A percentile compares a stretch with the other conserved stretches of the same genome.
Conservation (phyloP, 768 basidiomycete genomes). For the Mycena maculata region DNA sequence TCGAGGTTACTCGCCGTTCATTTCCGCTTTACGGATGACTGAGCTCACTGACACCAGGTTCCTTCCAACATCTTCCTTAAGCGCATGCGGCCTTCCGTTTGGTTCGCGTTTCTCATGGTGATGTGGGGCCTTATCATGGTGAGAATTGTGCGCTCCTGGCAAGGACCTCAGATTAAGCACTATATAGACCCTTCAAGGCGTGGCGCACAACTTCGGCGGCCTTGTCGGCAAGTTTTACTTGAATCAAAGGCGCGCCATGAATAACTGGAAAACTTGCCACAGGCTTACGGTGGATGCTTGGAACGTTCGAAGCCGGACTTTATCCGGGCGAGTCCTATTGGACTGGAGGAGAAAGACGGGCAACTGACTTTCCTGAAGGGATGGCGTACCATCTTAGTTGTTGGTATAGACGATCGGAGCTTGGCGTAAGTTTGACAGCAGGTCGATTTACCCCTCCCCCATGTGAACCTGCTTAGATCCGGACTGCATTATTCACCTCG, state of each 20-base stretch:
- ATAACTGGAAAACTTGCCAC: background rate
- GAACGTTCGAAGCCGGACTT: slow-evolving; percentile 68
- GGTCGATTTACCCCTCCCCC: background rate
- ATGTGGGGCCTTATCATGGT: slow-evolving; percentile 64
- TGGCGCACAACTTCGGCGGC: slow-evolving; percentile 69
- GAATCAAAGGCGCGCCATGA: background rate
- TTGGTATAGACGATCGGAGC: slow-evolving; percentile 86
- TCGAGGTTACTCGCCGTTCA: slow-evolving; percentile 60
- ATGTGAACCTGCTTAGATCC: slow-evolving; percentile 13
- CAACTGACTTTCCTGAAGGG: slow-evolving; percentile 1
- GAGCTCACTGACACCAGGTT: slow-evolving; percentile 8
- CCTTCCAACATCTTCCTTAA: slow-evolving; percentile 65
- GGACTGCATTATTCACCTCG: slow-evolving; percentile 82
- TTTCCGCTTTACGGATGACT: background rate
- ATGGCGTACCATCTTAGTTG: slow-evolving; percentile 36
- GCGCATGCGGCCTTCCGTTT: slow-evolving; percentile 72
- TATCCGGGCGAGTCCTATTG: slow-evolving; percentile 58
- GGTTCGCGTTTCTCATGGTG: slow-evolving; percentile 65
- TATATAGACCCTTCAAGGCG: slow-evolving; percentile 69
- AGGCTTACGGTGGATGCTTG: slow-evolving; percentile 75
- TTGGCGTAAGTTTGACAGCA: slow-evolving; percentile 58
- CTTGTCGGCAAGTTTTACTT: slow-evolving; percentile 61
- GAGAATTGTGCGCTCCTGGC: slow-evolving; percentile 15
- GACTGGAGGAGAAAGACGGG: slow-evolving; percentile 68
- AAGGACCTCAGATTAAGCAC: background rate